A percentile compares a stretch with the other conserved stretches of the same genome.
Conservation (phyloP, 371 early-diverging fungal genomes). For the Lichtheimia ramosa region DNA sequence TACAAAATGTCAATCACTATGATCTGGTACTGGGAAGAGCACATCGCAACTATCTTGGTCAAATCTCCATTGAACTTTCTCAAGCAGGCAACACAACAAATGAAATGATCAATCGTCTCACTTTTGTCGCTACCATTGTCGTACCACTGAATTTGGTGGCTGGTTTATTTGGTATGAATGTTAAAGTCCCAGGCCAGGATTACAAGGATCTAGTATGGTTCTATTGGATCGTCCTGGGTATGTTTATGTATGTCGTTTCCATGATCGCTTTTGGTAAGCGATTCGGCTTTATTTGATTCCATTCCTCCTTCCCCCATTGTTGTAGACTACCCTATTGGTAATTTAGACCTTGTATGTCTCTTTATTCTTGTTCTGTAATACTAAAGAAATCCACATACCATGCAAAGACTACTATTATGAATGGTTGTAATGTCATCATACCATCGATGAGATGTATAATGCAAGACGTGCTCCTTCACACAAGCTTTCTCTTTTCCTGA, state of each 20-base stretch:
- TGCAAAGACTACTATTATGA: too few species aligned
- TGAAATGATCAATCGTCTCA: conserved; percentile 89
- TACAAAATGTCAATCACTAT: conserved; percentile 87
- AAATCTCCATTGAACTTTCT: conserved; percentile 94
- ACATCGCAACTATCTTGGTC: conserved; percentile 94
- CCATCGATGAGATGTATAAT: too few species aligned
- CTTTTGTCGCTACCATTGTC: conserved; percentile 87
- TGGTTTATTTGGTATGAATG: conserved; percentile 80
- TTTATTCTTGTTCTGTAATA: too few species aligned
- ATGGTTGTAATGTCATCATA: too few species aligned
- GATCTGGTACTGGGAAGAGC: conserved; percentile 89
- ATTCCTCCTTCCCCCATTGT: background rate
- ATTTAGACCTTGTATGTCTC: too few species aligned
- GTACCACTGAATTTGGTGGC: conserved; percentile 90
- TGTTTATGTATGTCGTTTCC: conserved; percentile 41
- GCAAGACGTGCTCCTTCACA: too few species aligned
- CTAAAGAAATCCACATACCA: too few species aligned
- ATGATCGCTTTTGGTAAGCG: conserved; percentile 46
- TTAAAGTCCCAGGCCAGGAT: conserved; percentile 78
- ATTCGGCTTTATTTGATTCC: conserved; percentile 11
- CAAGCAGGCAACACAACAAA: conserved; percentile 91
- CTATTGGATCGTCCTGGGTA: conserved; percentile 68
- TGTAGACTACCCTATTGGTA: too few species aligned
- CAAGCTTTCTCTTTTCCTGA: too few species aligned
- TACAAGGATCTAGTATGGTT: conserved; percentile 72